These are phyloP conservation scores for Acer yangbiense DNA, from an alignment of 345 rosid species.

Conservation along the genomic window DNA sequence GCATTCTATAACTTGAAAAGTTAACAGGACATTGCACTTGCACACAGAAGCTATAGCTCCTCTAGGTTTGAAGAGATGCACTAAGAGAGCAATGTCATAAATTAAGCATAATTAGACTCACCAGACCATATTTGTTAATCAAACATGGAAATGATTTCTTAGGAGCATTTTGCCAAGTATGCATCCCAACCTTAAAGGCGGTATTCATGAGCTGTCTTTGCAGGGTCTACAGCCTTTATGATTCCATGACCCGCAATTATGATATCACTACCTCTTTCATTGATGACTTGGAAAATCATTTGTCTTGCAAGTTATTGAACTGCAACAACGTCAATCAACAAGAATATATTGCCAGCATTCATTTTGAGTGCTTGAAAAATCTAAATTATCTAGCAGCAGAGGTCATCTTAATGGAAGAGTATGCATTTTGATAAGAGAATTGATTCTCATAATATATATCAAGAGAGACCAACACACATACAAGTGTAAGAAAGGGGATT, in stretches of 20 bases:
- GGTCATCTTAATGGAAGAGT: background rate
- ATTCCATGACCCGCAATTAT: conserved; percentile 96
- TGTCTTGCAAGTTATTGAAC: background rate
- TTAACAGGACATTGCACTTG: conserved; percentile 2
- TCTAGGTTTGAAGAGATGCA: background rate
- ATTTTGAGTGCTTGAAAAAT: background rate
- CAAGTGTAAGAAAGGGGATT: no score
- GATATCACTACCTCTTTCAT: conserved; percentile 89
- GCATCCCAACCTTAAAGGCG: conserved; percentile 97
- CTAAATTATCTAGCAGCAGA: background rate
- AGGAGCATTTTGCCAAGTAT: conserved; percentile 65
- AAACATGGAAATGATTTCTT: background rate
- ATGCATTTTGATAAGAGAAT: background rate
- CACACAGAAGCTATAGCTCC: background rate
- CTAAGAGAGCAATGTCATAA: background rate
- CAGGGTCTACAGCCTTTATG: conserved; percentile 81
- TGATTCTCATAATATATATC: no score
- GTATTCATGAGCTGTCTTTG: conserved; percentile 73
- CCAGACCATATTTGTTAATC: background rate
- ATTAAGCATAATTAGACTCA: background rate
- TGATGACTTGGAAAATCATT: conserved; percentile 57
- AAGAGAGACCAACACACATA: fast-evolving
- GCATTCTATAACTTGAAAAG: background rate
- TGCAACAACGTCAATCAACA: background rate
- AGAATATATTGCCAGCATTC: background rate